These are phyloP conservation scores for Sparassis latifolia DNA, from an alignment of 1,284 basidiomycete species.

Conservation along the genomic window DNA sequence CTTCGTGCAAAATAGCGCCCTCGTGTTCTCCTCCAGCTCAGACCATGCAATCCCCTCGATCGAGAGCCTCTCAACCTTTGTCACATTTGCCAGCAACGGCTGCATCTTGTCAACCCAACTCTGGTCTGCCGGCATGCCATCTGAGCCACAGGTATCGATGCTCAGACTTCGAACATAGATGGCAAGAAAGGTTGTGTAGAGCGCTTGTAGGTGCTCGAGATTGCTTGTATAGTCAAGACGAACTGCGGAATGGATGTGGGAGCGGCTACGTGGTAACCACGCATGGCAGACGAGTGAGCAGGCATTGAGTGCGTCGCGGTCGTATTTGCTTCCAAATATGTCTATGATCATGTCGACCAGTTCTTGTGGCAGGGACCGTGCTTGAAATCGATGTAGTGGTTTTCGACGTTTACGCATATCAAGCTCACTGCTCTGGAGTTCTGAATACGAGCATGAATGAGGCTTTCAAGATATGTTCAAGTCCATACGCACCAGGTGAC, in stretches of 20 bases:
- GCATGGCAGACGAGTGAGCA: constrained; percentile 9
- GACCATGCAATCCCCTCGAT: constrained; percentile 5
- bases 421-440: too few species aligned
- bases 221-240: constrained; percentile 3
- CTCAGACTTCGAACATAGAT: constrained; percentile 7
- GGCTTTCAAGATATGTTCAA: too few species aligned
- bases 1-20: neutral
- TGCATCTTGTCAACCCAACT: constrained; percentile 3
- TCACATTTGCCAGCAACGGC: constrained; percentile 1
- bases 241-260: constrained; percentile 5
- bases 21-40: constrained; percentile 3
- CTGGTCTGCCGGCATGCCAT: constrained; percentile 3
- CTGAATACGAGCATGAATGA: too few species aligned
- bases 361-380: constrained; percentile 3
- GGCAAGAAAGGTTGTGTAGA: constrained; percentile 5
- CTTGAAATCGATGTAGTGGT: too few species aligned
- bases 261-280: constrained; percentile 5
- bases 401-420: too few species aligned
- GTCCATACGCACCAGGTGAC: too few species aligned
- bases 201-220: constrained; percentile 3
- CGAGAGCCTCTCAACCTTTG: constrained; percentile 2
- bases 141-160: constrained; percentile 6
- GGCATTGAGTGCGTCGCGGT: constrained; percentile 4
- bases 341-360: constrained; percentile 8
- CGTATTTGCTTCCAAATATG: constrained; percentile 3